Base-by-base conservation (phyloP, 1,139 yeast species). In the Spathaspora jeffriesii region DNA sequence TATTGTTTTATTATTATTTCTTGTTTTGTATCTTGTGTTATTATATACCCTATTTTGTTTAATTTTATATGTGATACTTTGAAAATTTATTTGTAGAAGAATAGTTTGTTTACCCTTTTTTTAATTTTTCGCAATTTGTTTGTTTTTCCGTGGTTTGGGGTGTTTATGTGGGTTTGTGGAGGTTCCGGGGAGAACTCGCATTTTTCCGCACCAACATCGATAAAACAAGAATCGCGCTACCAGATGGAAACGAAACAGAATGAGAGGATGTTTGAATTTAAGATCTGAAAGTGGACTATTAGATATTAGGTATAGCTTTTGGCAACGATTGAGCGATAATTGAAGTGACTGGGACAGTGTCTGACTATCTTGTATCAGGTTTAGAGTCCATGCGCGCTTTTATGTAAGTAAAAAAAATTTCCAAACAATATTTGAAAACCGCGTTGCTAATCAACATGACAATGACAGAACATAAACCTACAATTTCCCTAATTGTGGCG, bases 401-500 rank as follows among this genome's bases (percentile, higher is more conserved):
- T 25, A 25, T 5, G 11, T 8, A 34, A 34, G 18, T 10, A 34
- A 18, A 34, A 9, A 32, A 32, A 32, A 14, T 27, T 11, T 4
- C 30, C 11, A n/a, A 30, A 14, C 7, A 30, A 17, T n/a, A 34
- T 34, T 18, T 18, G 20, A 34, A 17, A 7, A 18, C 13, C 38
- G 38, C 38, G 38, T 34, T 18, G 4, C 22, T 18, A 30, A 4
- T 15, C 17, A 31, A 17, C 21, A 34, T 34, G 38, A 34, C 38
- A 10, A 34, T 34, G 41, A 20, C 41, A 17, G 30, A 38, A 38
- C 5, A 8, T 8, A 53, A 49, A 45, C 58, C 58, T 18, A 40
- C 79, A 15, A 70, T 86, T 2, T 78, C 85, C 2, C 67, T 85
- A 30, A 81, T 93, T 5, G 96, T 93, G 30, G 99, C 99, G 0